Conservation (phyloP, 2,329 filamentous ascomycete species). For the Emergomyces pasteurianus region DNA sequence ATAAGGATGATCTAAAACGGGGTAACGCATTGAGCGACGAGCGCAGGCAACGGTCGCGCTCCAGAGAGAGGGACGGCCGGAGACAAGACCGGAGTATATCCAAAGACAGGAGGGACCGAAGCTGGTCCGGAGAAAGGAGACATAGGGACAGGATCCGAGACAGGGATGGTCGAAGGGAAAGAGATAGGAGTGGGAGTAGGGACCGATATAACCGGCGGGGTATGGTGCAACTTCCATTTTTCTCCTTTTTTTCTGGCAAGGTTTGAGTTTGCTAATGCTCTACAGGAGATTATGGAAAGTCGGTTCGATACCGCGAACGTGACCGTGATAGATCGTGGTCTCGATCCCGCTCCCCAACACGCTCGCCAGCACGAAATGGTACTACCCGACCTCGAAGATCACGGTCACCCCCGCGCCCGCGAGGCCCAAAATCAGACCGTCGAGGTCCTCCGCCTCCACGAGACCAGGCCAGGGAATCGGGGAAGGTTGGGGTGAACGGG, state of each 20-base stretch:
- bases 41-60: slow-evolving; percentile 28
- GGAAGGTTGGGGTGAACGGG: slow-evolving; percentile 15
- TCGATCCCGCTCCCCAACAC: slow-evolving; percentile 21
- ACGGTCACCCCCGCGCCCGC: slow-evolving; percentile 19
- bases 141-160: slow-evolving; percentile 26
- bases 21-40: slow-evolving; percentile 26
- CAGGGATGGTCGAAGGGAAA: slow-evolving; percentile 20
- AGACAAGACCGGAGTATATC: slow-evolving; percentile 34
- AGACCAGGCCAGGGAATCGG: slow-evolving; percentile 12
- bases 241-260: not conserved
- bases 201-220: slow-evolving; percentile 28
- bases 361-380: slow-evolving; percentile 24
- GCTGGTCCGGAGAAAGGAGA: slow-evolving; percentile 29
- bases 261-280: not conserved
- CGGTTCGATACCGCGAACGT: slow-evolving; percentile 24
- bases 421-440: slow-evolving; percentile 22
- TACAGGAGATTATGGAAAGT: slow-evolving; percentile 13
- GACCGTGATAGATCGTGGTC: slow-evolving; percentile 16
- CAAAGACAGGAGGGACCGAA: slow-evolving; percentile 25
- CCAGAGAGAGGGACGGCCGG: slow-evolving; percentile 27
- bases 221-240: slow-evolving; percentile 14
- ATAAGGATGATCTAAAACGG: slow-evolving; percentile 27
- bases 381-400: slow-evolving; percentile 2
- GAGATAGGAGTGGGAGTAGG: slow-evolving; percentile 23
- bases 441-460: slow-evolving; percentile 8